phyloP scores from a whole-genome alignment of 2,329 filamentous ascomycete genomes.

The Lasiodiplodia hormozganensis region DNA sequence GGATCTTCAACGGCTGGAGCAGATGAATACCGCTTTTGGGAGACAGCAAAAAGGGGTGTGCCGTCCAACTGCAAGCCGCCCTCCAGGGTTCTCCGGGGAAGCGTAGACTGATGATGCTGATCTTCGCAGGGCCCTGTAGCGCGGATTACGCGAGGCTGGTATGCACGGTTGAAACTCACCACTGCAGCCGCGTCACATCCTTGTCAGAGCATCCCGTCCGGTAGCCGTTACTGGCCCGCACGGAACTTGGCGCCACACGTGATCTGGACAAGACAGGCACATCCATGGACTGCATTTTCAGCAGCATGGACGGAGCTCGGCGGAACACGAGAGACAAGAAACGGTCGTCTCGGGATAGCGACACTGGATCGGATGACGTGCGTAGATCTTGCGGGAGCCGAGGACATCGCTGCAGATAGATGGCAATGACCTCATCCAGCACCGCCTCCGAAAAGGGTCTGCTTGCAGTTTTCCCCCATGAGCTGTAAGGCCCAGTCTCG shows the following conservation, averaged over 20 bases:
- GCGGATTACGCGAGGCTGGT: slow-evolving; percentile 22
- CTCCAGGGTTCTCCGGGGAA: slow-evolving; percentile 16
- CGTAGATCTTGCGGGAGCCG: slow-evolving; percentile 19
- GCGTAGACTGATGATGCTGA: slow-evolving; percentile 18
- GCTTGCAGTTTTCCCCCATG: slow-evolving; percentile 6
- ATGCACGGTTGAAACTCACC: slow-evolving; percentile 25
- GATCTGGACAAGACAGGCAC: slow-evolving; percentile 1
- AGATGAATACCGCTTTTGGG: slow-evolving; percentile 2
- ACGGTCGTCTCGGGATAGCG: slow-evolving; percentile 20
- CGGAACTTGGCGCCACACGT: slow-evolving; percentile 15
- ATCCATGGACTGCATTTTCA: slow-evolving; percentile 6
- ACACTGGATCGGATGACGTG: slow-evolving; percentile 20
- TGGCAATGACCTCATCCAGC: slow-evolving; percentile 14
- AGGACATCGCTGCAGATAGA: slow-evolving; percentile 7
- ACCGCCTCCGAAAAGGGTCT: slow-evolving; percentile 12
- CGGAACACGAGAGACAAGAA: slow-evolving; percentile 22
- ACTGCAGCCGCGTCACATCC: slow-evolving; percentile 24
- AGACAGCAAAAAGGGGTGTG: slow-evolving; percentile 15
- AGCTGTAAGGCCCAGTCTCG: slow-evolving; percentile 22
- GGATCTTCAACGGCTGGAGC: slow-evolving; percentile 6
- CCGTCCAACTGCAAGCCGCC: slow-evolving; percentile 1
- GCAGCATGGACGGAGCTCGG: slow-evolving; percentile 15
- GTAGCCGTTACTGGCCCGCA: slow-evolving; percentile 5
- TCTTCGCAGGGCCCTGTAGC: slow-evolving; percentile 19
- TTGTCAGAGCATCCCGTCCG: slow-evolving; percentile 23